Base-by-base conservation (phyloP, 306 rosid species). In the Cicer cuneatum region DNA sequence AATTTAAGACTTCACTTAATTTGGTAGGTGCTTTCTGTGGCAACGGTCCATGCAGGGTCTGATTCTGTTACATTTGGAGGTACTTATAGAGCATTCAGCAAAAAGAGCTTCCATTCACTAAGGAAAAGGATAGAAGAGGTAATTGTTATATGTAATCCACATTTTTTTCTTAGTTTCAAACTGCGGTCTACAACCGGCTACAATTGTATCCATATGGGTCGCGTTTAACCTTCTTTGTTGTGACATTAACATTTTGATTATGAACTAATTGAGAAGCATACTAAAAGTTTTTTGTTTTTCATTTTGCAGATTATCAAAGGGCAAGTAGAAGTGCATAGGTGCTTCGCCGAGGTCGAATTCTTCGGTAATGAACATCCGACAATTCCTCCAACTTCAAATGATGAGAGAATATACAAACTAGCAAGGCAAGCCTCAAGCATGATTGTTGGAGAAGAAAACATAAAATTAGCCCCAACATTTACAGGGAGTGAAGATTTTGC, bases 401-500 rank as follows among this genome's bases (percentile, higher is more conserved):
- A 93, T 10, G 85, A 81, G 75, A 81, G 80, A 78, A 81, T 93
- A 14, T 89, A 93, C 38, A 72, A 90, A 66, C 76, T 81, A 19
- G 98, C 61, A 1, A 40, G 78, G 51, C 78, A 68, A 57, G 82
- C 84, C n/a, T 87, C 97, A 0, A 78, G 75, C 0, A 85, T 79
- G 78, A 88, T 90, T 5, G 88, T 93, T 6, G 98, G 98, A 57
- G 83, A 88, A 69, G 89, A 88, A 40, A 89, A 90, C 46, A 72
- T 75, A 38, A 10, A 45, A 66, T 19, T 90, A 57, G 85, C 96
- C 9, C 92, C 89, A 2, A 29, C 33, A 59, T 73, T 83, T 78
- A 90, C 89, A 71, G 98, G 92, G 15, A 93, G 98, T 80, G 98
- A 93, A 80, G 98, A 93, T 86, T 93, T 93, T 76, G 93, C 98